Conservation (phyloP, 2,329 filamentous ascomycete genomes). For the Myriosclerotinia duriaeana region DNA sequence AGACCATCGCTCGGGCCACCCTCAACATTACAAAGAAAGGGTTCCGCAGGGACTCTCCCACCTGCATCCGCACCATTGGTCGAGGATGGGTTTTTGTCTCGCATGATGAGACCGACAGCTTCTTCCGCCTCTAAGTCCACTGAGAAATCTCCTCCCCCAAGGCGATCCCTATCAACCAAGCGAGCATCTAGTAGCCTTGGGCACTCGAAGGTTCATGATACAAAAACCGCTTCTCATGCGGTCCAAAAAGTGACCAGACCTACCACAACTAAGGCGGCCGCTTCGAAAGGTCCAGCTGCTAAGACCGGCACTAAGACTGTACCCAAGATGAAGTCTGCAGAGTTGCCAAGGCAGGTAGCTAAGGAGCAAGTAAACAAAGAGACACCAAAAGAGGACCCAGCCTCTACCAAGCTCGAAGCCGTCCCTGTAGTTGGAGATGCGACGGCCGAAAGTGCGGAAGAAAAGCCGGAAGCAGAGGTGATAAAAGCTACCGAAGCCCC, state of each 20-base stretch:
- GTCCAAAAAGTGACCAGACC: conserved; percentile 23
- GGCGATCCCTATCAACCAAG: conserved; percentile 34
- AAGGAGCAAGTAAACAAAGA: conserved; percentile 24
- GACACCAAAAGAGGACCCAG: conserved; percentile 28
- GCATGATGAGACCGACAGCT: conserved; percentile 78
- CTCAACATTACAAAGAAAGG: conserved; percentile 51
- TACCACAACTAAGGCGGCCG: conserved; percentile 10
- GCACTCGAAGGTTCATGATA: conserved; percentile 30
- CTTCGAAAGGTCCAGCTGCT: conserved; percentile 23
- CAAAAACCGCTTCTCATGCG: conserved; percentile 24
- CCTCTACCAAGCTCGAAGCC: conserved; percentile 32
- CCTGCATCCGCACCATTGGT: conserved; percentile 54
- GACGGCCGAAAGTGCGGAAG: conserved; percentile 24
- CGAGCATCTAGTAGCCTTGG: conserved; percentile 36
- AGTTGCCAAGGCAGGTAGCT: conserved; percentile 26
- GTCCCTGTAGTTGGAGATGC: conserved; percentile 29
- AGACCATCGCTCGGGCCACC: conserved; percentile 53
- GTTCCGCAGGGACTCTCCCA: conserved; percentile 50
- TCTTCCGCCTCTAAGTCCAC: conserved; percentile 65
- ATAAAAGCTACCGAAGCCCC: neutral
- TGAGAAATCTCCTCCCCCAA: conserved; percentile 57
- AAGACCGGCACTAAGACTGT: conserved; percentile 22
- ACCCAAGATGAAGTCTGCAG: conserved; percentile 28
- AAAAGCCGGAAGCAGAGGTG: conserved; percentile 14
- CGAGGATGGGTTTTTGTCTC: conserved; percentile 72